Evolutionary conservation across 495 filamentous ascomycete genomes (phyloP).

Genomic region (Talaromyces trachyspermus): DNA sequence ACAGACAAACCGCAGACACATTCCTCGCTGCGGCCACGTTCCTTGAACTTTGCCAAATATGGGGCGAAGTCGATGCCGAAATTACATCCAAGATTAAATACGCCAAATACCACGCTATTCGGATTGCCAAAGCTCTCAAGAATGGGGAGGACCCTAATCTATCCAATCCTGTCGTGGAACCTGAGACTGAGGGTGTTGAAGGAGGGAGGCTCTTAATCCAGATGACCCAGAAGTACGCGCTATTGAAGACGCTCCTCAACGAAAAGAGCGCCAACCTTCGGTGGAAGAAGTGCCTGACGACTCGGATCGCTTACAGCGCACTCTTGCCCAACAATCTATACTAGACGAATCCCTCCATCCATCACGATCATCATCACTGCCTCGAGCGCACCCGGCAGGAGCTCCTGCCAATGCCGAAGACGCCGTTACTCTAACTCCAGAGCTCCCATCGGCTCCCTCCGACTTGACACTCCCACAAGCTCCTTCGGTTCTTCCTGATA

Average conservation of each 20-base stretch:
- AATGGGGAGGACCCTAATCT: constrained; percentile 89
- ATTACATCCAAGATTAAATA: constrained; percentile 84
- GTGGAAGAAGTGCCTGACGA: constrained; percentile 50
- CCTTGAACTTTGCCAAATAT: constrained; percentile 79
- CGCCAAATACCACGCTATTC: constrained; percentile 89
- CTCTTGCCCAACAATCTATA: constrained; percentile 30
- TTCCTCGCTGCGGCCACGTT: constrained; percentile 89
- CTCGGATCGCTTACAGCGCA: constrained; percentile 28
- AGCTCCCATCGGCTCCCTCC: constrained; percentile 36
- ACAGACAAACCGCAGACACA: constrained; percentile 85
- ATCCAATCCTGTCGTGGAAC: constrained; percentile 64
- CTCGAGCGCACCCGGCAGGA: constrained; percentile 25
- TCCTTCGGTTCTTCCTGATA: constrained; percentile 32
- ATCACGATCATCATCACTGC: constrained; percentile 38
- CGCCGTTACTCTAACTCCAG: constrained; percentile 15
- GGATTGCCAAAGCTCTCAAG: constrained; percentile 85
- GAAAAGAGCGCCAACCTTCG: constrained; percentile 44
- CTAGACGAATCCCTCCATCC: constrained; percentile 45
- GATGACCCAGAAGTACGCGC: constrained; percentile 57
- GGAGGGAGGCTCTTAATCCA: constrained; percentile 43
- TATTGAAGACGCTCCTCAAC: constrained; percentile 30
- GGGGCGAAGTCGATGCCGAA: constrained; percentile 68
- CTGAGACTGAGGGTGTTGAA: constrained; percentile 32
- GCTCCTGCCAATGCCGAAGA: constrained; percentile 12
- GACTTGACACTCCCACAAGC: constrained; percentile 23